Conservation (phyloP, 1,139 yeast species). For the Lizanozyma gosingica region DNA sequence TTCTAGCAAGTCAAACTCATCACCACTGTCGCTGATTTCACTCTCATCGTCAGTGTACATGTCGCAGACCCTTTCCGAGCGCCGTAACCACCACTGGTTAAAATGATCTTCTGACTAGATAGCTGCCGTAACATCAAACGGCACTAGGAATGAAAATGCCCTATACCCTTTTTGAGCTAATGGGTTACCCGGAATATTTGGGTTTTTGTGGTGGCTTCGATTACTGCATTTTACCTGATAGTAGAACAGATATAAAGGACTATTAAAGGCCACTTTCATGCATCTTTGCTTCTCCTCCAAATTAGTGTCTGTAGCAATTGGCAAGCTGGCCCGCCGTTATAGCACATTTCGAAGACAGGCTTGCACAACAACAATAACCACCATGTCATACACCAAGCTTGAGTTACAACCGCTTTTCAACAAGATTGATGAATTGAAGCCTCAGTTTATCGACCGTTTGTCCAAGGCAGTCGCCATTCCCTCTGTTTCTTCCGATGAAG, state of each 20-base stretch:
- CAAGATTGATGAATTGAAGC: conserved; percentile 63
- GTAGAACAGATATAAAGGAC: no score
- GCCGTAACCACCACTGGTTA: conserved; percentile 1
- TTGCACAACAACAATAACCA: no score
- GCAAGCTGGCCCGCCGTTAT: no score
- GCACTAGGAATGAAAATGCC: no score
- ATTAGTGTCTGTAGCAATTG: background rate
- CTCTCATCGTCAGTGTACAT: background rate
- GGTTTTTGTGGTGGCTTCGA: no score
- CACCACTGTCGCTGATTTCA: background rate
- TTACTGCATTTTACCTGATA: no score
- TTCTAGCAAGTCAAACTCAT: background rate
- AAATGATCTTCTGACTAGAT: conserved; percentile 1
- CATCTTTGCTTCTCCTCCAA: no score
- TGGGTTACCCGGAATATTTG: no score
- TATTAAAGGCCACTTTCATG: no score
- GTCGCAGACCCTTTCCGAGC: background rate
- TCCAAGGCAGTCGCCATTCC: conserved; percentile 84
- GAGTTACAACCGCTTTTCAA: conserved; percentile 41
- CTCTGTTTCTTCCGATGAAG: conserved; percentile 88
- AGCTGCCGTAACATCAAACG: conserved; percentile 2
- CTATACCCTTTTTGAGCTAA: no score
- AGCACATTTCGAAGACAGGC: no score
- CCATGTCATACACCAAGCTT: conserved; percentile 29
- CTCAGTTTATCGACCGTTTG: conserved; percentile 59